Evolutionary conservation across 2,329 filamentous ascomycete genomes (phyloP), one percentile per base, ranked within the genome.

Genomic region (Trichoderma polysporum): DNA sequence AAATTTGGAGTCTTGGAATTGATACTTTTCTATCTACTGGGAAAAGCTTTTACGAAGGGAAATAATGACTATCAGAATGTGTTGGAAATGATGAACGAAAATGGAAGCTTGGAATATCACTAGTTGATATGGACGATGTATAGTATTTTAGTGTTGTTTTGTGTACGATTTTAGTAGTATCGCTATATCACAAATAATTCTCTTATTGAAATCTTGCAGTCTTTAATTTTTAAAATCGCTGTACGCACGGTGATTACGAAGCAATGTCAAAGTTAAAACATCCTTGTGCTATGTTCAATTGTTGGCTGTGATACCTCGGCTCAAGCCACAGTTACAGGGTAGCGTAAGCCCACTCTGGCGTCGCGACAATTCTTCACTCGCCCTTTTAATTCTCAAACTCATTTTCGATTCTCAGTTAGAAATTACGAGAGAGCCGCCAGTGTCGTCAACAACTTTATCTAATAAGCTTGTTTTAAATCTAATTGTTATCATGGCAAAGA

Each of bases 401-500:
- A 27, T 27, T 22, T 15, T 19, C 2, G 6, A 5, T 15, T 27
- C 4, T 25, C 17, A 50, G 12, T 17, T 19, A 47, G n/a, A 7
- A 31, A 10, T n/a, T 2, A 31, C 22, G 27, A 9, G n/a, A 7
- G 13, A 22, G 17, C 22, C 15, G 15, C 9, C 19, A 19, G 10
- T 12, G 25, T 41, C 9, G 17, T 33, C 22, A 27, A 7, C 19
- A 45, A 6, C 19, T 17, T 4, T 4, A 10, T 15, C 22, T 3
- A 0, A 8, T 13, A 25, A 19, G 15, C 12, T 25, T 25, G 7
- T 8, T 29, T 8, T 5, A 31, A 22, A n/a, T n/a, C 13, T 49
- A 25, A 25, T 22, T 5, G 4, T 12, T 47, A 31, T 10, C 15
- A 73, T 74, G 73, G 69, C 68, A 37, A 83, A 81, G 69, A 79